Evolutionary conservation across 2,329 filamentous ascomycete genomes (phyloP).

Genomic region (Plenodomus lindquistii): DNA sequence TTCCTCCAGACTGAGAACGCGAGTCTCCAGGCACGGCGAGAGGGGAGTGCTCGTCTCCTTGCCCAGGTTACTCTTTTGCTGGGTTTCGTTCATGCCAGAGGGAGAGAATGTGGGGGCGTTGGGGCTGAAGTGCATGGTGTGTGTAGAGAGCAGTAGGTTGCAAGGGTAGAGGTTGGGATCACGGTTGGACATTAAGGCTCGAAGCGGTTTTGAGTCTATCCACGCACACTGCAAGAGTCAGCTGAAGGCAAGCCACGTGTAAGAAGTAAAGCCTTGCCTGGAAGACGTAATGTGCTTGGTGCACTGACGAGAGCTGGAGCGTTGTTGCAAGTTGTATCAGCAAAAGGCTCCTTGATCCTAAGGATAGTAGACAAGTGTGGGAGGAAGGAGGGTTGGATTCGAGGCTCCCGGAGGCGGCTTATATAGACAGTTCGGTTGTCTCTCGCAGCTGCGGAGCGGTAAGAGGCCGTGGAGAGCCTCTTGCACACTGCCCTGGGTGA

Average conservation of each 20-base stretch:
- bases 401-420: not conserved
- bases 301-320: not conserved
- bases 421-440: not conserved
- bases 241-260: not conserved
- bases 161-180: slow-evolving; percentile 1
- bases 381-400: not conserved
- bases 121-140: slow-evolving; percentile 12
- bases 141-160: not conserved
- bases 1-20: slow-evolving; percentile 20
- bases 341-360: not conserved
- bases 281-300: not conserved
- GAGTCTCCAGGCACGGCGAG: slow-evolving; percentile 19
- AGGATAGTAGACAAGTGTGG: not conserved
- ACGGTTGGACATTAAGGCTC: slow-evolving; percentile 2
- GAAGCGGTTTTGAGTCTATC: not conserved
- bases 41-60: slow-evolving; percentile 18
- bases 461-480: not conserved
- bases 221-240: not conserved
- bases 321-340: not conserved
- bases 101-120: slow-evolving; percentile 15
- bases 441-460: not conserved
- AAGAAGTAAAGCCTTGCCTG: not conserved
- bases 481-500: slow-evolving; percentile 4
- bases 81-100: not conserved
- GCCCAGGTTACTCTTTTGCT: slow-evolving; percentile 2